Percentiles rank a stretch among this genome's conserved stretches.
phyloP scores from a whole-genome alignment of 352 stramenopile species.

The Poterioochromonas sp. region DNA sequence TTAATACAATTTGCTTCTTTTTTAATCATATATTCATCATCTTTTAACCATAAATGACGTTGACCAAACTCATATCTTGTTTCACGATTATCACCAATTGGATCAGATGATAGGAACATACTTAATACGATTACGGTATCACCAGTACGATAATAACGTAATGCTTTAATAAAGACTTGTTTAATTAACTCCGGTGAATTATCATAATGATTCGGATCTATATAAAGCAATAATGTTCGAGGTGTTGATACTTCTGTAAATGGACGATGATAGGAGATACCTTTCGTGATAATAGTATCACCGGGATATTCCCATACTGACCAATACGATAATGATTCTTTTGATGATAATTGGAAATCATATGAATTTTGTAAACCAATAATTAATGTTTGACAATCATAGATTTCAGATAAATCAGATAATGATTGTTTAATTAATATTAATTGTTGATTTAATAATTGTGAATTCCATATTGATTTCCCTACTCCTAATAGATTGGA shows the following conservation, averaged over 20 bases:
- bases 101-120: background rate
- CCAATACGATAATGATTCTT: background rate
- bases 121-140: background rate
- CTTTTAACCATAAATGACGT: background rate
- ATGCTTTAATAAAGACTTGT: background rate
- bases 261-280: background rate
- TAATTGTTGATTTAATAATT: no score
- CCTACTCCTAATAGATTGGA: no score
- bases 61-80: slow-evolving; percentile 10
- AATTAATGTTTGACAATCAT: no score
- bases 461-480: no score
- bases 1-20: background rate
- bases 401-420: no score
- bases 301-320: background rate
- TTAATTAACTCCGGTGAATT: background rate
- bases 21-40: background rate
- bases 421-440: no score
- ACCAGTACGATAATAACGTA: background rate
- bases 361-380: no score
- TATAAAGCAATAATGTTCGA: background rate
- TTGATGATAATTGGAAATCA: background rate
- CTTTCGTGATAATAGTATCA: background rate
- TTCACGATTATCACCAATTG: slow-evolving; percentile 22
- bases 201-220: background rate
- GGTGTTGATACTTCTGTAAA: background rate